Evolutionary conservation across 1,284 basidiomycete genomes (phyloP), one percentile per base, ranked within the genome.

Genomic region (Amylostereum areolatum): DNA sequence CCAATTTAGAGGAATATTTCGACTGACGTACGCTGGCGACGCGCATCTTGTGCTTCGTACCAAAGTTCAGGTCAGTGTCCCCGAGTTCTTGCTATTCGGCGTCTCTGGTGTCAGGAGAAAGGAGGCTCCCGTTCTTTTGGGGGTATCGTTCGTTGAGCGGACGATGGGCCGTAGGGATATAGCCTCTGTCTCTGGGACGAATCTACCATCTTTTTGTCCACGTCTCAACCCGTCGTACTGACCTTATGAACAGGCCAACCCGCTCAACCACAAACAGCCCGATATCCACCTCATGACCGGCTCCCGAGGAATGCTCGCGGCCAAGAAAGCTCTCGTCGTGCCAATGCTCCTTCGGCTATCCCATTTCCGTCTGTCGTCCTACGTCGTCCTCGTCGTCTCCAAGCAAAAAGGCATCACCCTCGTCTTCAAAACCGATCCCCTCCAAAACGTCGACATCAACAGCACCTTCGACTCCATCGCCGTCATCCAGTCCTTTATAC

Each of bases 361-460:
- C 4, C 83, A 91, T 60, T 91, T 99, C 66, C 87, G 87, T 55
- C 85, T 99, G 33, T 88, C 86, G 58, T 97, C 96, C 32, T 98
- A 98, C 62, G 91, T 99, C 58, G 96, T 99, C 54, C 83, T 99
- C 43, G 95, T 99, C 60, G 92, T 99, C 48, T 97, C 94, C 28
- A 92, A 92, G 57, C 89, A 89, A 64, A 98, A 98, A 63, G 97
- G 97, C 45, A 97, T 99, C 65, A 99, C 97, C 0, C 82, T 99
- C 43, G 97, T 99, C 27, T 99, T 99, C 84, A 99, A 99, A 72
- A 99, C 97, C 49, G 97, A 99, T 68, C 97, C 97, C 0, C 79
- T 99, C 24, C 95, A 99, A 68, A 93, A 94, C 59, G 93, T 99
- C 48, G 91, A 98, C 62, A 98, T 99, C 60, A 92, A 89, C 65